Percentiles rank a stretch among this genome's conserved stretches.
phyloP scores from a whole-genome alignment of 2,329 filamentous ascomycete species.

The Aspergillus sp. region DNA sequence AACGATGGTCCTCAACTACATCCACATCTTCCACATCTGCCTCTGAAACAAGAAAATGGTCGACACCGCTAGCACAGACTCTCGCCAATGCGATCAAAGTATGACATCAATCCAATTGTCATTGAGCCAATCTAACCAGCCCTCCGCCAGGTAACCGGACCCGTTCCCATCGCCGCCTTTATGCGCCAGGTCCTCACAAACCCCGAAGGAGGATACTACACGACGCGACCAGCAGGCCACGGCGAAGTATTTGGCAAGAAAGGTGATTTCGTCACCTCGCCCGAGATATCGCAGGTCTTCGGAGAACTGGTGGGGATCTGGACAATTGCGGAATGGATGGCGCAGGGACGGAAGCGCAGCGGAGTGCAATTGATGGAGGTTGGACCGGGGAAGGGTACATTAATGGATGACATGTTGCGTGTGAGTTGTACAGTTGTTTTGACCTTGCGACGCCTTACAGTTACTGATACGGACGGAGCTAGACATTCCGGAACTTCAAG shows the following conservation, averaged over 20 bases:
- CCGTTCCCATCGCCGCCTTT: conserved; percentile 86
- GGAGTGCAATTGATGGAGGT: conserved; percentile 91
- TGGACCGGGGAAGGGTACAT: conserved; percentile 86
- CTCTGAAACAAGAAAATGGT: conserved; percentile 67
- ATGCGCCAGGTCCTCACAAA: conserved; percentile 99
- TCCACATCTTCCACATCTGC: background rate
- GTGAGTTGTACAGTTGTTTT: conserved; percentile 53
- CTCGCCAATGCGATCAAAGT: conserved; percentile 86
- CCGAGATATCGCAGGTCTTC: conserved; percentile 96
- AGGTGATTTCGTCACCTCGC: conserved; percentile 95
- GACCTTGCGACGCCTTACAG: too few relatives aligned
- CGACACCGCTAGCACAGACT: conserved; percentile 85
- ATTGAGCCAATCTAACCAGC: background rate
- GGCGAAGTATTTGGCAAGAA: conserved; percentile 88
- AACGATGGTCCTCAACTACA: conserved; percentile 39
- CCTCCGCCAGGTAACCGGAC: conserved; percentile 71
- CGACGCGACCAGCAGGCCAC: conserved; percentile 65
- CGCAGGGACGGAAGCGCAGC: conserved; percentile 71
- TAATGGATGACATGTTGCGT: conserved; percentile 95
- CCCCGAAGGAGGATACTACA: conserved; percentile 91
- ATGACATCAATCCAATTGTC: conserved; percentile 26
- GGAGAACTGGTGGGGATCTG: conserved; percentile 92
- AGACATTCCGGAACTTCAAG: conserved; percentile 85
- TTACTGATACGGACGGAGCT: conserved; percentile 9
- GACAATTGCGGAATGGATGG: conserved; percentile 96